Evolutionary conservation across 352 stramenopile species (phyloP).

Genomic region (Phytophthora colocasiae): DNA sequence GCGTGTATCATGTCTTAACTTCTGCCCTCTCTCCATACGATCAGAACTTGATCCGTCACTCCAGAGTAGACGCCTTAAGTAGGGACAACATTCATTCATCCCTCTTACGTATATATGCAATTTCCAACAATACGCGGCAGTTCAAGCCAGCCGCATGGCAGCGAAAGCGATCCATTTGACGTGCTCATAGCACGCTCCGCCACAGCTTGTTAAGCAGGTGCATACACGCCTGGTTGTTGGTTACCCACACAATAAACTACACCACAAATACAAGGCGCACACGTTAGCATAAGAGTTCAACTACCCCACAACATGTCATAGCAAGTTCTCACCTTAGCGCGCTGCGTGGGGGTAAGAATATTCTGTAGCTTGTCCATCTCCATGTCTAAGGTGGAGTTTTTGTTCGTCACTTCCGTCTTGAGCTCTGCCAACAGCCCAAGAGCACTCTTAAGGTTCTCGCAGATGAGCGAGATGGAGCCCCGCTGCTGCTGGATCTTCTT

Average conservation of each 20-base stretch:
- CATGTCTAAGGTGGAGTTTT: slow-evolving; percentile 93
- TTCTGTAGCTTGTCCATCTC: slow-evolving; percentile 95
- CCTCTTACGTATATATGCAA: slow-evolving; percentile 38
- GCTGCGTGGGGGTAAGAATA: slow-evolving; percentile 94
- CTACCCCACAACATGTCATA: neutral
- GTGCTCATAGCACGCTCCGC: slow-evolving; percentile 86
- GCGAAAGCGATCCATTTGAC: slow-evolving; percentile 3
- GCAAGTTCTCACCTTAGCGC: slow-evolving; percentile 76
- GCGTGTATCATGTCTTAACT: slow-evolving; percentile 20
- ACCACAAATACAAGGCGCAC: slow-evolving; percentile 18
- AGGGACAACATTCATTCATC: slow-evolving; percentile 12
- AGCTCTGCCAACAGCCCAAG: slow-evolving; percentile 90
- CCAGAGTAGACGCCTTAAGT: slow-evolving; percentile 19
- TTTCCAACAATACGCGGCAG: slow-evolving; percentile 32
- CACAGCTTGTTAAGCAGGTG: slow-evolving; percentile 97
- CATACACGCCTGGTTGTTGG: slow-evolving; percentile 96
- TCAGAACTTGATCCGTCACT: slow-evolving; percentile 21
- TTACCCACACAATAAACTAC: slow-evolving; percentile 96
- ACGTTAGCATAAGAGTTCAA: slow-evolving; percentile 16
- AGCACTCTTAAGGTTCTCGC: slow-evolving; percentile 90
- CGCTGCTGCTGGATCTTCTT: slow-evolving; percentile 94
- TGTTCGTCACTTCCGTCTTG: slow-evolving; percentile 87
- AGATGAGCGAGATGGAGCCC: slow-evolving; percentile 78
- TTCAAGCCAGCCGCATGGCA: slow-evolving; percentile 13
- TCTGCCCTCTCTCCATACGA: slow-evolving; percentile 3